These are phyloP conservation scores for Chytriomyces sp. DNA, from an alignment of 192 early-diverging fungal genomes.

Conservation along the genomic window DNA sequence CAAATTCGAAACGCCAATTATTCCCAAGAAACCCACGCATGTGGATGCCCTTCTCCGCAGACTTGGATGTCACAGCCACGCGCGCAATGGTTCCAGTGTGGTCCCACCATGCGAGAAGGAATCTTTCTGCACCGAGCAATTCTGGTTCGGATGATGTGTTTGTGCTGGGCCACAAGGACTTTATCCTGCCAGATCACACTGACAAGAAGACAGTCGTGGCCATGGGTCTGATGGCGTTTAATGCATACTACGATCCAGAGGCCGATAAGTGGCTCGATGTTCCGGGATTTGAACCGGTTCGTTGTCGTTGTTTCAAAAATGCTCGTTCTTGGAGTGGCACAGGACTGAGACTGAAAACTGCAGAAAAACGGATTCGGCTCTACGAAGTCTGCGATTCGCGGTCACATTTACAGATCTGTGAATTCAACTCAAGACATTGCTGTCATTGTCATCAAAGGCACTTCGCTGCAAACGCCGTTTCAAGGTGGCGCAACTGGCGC, in stretches of 20 bases:
- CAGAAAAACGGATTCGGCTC: conserved; percentile 43
- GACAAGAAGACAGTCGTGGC: conserved; percentile 73
- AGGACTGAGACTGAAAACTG: not conserved
- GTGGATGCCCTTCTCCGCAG: too few species aligned
- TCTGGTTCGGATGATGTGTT: not conserved
- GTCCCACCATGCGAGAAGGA: not conserved
- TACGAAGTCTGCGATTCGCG: conserved; percentile 63
- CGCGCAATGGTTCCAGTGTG: not conserved
- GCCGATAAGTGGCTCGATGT: conserved; percentile 36
- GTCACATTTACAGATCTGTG: conserved; percentile 81
- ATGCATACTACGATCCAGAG: conserved; percentile 76
- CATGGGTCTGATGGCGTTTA: conserved; percentile 79
- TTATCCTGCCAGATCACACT: conserved; percentile 70
- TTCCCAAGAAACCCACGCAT: too few species aligned
- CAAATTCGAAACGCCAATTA: too few species aligned
- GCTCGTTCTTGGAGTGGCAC: not conserved
- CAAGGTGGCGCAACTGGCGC: conserved; percentile 38
- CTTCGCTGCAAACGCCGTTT: conserved; percentile 45
- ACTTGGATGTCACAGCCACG: too few species aligned
- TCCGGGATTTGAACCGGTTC: conserved; percentile 30
- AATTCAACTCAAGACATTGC: conserved; percentile 60
- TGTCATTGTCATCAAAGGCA: conserved; percentile 86
- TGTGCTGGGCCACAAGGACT: conserved; percentile 16
- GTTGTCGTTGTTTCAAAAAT: not conserved
- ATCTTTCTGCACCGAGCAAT: not conserved